Evolutionary conservation across 2,329 filamentous ascomycete genomes (phyloP), one percentile per base, ranked within the genome.

Genomic region (Fusarium sp.): DNA sequence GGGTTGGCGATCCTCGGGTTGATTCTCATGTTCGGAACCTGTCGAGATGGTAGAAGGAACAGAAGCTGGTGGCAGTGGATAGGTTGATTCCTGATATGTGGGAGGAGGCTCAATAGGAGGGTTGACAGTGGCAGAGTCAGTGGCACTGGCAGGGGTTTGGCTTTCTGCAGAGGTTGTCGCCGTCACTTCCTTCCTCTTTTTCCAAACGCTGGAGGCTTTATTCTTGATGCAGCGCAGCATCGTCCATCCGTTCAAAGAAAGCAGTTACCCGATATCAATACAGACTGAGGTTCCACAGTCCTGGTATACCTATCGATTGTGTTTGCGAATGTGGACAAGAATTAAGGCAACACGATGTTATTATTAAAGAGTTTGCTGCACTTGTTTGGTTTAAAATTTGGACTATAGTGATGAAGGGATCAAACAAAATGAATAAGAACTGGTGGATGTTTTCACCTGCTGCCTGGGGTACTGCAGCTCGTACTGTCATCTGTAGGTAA

Each of bases 141-240:
- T 21, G 25, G 13, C 56, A 20, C 17, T 20, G 17, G 47, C 57
- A 46, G 52, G 43, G 33, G 21, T 39, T 25, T 25, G 25, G 25
- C 25, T 25, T 25, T 25, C 25, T 25, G 47, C 57, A 46, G 52
- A 42, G 27, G 21, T 39, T 27, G 56, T 50, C n/a, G 52, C 58
- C 35, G 46, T 33, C 40, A 40, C 40, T 25, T 48, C 23, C 49
- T 66, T 65, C 56, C 66, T 66, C 51, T 63, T 74, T 53, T 67
- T 69, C 41, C 72, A 70, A 52, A 71, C 51, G 25, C 60, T 60
- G 35, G 61, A 68, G n/a, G 69, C 68, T 57, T 66, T 74, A 43
- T 67, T 70, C 51, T 64, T 72, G 20, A 70, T 45, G 43, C 67
- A 69, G 47, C 65, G 65, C 35, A 77, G 66, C 75, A 78, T 75